phyloP scores from a whole-genome alignment of 257 asterid species.

The Salvia miltiorrhiza region DNA sequence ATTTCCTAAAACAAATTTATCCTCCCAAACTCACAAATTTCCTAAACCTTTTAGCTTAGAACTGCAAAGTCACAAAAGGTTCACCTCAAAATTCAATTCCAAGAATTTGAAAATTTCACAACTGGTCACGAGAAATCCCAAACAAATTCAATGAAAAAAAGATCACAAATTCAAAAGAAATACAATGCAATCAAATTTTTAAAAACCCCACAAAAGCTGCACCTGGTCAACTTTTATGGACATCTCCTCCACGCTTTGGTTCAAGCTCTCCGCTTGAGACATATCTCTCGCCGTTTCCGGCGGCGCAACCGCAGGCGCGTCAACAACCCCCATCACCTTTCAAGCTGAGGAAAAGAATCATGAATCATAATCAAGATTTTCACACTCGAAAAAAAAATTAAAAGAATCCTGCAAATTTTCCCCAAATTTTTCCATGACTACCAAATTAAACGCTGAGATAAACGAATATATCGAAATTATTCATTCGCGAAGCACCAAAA shows the following conservation, averaged over 20 bases:
- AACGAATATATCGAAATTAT: neutral
- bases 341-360: neutral
- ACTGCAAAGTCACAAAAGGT: neutral
- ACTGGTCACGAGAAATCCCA: too few relatives aligned
- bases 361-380: neutral
- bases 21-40: too few relatives aligned
- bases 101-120: too few relatives aligned
- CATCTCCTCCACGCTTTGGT: conserved; percentile 45
- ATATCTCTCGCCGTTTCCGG: conserved; percentile 14
- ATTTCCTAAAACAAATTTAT: neutral
- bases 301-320: conserved; percentile 3
- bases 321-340: conserved; percentile 38
- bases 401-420: neutral
- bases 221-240: conserved; percentile 51
- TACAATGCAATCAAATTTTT: conserved; percentile 1
- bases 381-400: neutral
- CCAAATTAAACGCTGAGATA: neutral
- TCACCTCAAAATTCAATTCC: neutral
- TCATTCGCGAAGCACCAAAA: neutral
- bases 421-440: neutral
- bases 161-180: too few relatives aligned
- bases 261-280: conserved; percentile 36
- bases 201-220: neutral
- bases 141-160: too few relatives aligned
- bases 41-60: neutral